Evolutionary conservation across 345 rosid species (phyloP), one percentile per base, ranked within the genome.

Genomic region (Geranium rotundifolium): DNA sequence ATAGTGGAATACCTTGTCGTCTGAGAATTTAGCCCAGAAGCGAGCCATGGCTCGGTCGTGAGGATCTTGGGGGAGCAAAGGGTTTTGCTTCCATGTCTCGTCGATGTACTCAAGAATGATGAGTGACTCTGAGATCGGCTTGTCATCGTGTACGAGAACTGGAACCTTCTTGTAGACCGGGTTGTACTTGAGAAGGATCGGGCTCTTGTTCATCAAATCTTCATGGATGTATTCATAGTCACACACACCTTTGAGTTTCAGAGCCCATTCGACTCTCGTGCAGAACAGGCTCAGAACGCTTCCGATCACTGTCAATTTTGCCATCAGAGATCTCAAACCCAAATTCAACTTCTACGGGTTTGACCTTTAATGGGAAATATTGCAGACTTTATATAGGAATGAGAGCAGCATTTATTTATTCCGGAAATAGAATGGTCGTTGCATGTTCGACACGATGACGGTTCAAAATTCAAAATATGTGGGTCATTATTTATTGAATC

Each of bases 151-250:
- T 15, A 72, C 27, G 14, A 76, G 80, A 63, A 72, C 74, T 0
- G 69, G 74, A 19, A 66, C 64, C 70, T 76, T 72, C 76, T 72
- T 72, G 68, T 72, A 60, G 4, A 69, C 69, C 7, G 74, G 80
- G 20, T 72, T 72, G 29, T 30, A 69, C 12, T 69, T 64, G 56
- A 72, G 66, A 60, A 76, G 76, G 39, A 63, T 6, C 19, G 66
- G 67, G 19, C 80, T 76, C 69, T 72, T 72, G 69, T 76, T 69
- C 57, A 9, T 29, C 4, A 67, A 16, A 60, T 72, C 73, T 50
- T 76, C 77, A 12, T 64, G 65, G 0, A 67, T 20, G 18, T 61
- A 65, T 5, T 77, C 75, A 29, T 71, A 71, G 15, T 65, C 56
- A 8, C 10, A 4, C 18, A 71, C 65, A 5, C 73, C 81, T 66